These are phyloP conservation scores for Talaromyces nanjingensis DNA, from an alignment of 495 filamentous ascomycete species.

Conservation along the genomic window DNA sequence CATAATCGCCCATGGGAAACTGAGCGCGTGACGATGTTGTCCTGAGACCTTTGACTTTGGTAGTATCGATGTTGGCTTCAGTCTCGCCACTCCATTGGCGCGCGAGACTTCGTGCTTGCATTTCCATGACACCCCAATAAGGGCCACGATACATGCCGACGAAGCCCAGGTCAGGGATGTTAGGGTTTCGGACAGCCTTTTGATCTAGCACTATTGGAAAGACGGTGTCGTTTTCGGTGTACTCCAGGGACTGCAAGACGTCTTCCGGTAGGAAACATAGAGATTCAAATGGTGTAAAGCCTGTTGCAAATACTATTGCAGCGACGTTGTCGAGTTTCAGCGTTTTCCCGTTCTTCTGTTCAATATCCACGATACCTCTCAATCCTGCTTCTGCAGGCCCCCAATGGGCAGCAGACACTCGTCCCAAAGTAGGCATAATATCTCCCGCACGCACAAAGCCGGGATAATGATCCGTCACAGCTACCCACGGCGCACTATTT, in stretches of 20 bases:
- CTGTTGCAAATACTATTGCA: constrained; percentile 68
- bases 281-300: constrained; percentile 57
- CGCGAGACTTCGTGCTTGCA: constrained; percentile 68
- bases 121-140: constrained; percentile 82
- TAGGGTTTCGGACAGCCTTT: constrained; percentile 52
- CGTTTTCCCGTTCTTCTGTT: constrained; percentile 19
- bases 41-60: constrained; percentile 16
- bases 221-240: constrained; percentile 45
- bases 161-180: constrained; percentile 62
- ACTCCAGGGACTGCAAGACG: constrained; percentile 49
- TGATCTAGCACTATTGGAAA: constrained; percentile 65
- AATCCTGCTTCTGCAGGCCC: constrained; percentile 17
- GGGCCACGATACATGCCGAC: constrained; percentile 82
- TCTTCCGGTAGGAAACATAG: constrained; percentile 52
- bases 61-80: constrained; percentile 8
- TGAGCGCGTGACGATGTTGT: constrained; percentile 43
- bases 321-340: constrained; percentile 47
- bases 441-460: constrained; percentile 62
- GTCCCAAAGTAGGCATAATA: constrained; percentile 40
- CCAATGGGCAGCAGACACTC: constrained; percentile 19
- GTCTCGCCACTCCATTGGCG: constrained; percentile 23
- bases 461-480: constrained; percentile 62
- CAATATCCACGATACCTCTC: constrained; percentile 21
- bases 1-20: constrained; percentile 77
- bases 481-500: constrained; percentile 54